These are phyloP conservation scores for Rheum nobile DNA, from an alignment of 148 eudicot species.

Conservation along the genomic window DNA sequence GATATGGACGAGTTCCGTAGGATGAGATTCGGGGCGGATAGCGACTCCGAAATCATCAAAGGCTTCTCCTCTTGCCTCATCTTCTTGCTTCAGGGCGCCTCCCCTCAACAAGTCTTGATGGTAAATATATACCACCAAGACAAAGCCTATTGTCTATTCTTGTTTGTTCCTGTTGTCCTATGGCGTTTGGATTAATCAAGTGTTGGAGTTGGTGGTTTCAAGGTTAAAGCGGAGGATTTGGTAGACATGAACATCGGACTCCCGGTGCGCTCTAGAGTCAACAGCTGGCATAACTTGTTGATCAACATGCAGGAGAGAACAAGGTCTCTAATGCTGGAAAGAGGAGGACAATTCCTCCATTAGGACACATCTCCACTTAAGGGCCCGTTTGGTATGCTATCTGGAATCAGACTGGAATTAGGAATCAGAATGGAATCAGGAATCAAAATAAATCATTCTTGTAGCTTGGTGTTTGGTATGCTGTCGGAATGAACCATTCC, in stretches of 20 bases:
- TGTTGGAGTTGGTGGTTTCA: not conserved
- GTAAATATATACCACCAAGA: slow-evolving; percentile 5
- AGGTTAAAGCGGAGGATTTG: slow-evolving; percentile 61
- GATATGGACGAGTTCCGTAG: slow-evolving; percentile 32
- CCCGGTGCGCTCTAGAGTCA: slow-evolving; percentile 59
- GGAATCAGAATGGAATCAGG: too few species aligned
- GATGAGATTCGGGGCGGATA: slow-evolving; percentile 59
- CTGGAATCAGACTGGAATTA: too few species aligned
- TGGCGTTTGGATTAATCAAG: too few species aligned
- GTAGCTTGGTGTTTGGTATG: too few species aligned
- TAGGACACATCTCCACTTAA: too few species aligned
- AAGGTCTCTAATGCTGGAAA: slow-evolving; percentile 26
- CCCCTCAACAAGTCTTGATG: slow-evolving; percentile 41
- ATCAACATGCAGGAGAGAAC: slow-evolving; percentile 67
- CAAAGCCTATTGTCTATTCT: too few species aligned
- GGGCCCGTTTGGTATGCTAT: too few species aligned
- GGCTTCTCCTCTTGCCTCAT: slow-evolving; percentile 79
- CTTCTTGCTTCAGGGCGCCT: slow-evolving; percentile 53
- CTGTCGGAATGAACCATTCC: too few species aligned
- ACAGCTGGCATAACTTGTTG: slow-evolving; percentile 69
- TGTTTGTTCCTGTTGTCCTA: too few species aligned
- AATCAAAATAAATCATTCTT: too few species aligned
- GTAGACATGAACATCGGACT: slow-evolving; percentile 73
- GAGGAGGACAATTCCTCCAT: slow-evolving; percentile 10
- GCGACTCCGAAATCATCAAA: slow-evolving; percentile 80